phyloP scores from a whole-genome alignment of 2,329 filamentous ascomycete species.

The Colletotrichum liriopes region DNA sequence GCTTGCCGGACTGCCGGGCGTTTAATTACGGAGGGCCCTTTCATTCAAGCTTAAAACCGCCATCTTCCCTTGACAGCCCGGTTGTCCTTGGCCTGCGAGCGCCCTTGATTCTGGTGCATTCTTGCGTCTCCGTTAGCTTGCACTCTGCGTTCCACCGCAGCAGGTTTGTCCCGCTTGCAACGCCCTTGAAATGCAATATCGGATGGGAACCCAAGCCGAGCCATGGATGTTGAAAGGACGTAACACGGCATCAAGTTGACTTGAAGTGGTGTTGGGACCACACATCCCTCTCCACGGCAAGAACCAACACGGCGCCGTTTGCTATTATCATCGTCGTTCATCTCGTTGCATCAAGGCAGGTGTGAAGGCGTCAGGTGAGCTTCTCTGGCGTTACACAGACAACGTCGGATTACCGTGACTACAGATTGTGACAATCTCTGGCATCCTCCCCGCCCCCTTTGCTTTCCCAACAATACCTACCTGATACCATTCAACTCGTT shows the following conservation, averaged over 20 bases:
- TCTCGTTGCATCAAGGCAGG: neutral
- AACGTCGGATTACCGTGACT: neutral
- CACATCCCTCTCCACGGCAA: neutral
- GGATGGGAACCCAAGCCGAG: neutral
- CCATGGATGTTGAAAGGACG: neutral
- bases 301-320: neutral
- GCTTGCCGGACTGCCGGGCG: constrained; percentile 27
- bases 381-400: neutral
- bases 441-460: neutral
- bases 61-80: neutral
- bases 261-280: neutral
- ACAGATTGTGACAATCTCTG: neutral
- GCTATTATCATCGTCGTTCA: neutral
- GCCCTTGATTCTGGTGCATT: neutral
- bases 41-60: constrained; percentile 28
- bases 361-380: neutral
- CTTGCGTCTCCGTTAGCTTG: neutral
- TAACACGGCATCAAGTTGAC: neutral
- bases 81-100: neutral
- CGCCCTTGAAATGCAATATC: neutral
- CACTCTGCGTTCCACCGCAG: neutral
- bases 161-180: neutral
- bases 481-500: constrained; percentile 58
- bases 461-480: neutral
- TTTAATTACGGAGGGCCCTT: neutral